Evolutionary conservation across 768 basidiomycete species (phyloP), one percentile per base, ranked within the genome.

Genomic region (Sporobolomyces pararoseus): DNA sequence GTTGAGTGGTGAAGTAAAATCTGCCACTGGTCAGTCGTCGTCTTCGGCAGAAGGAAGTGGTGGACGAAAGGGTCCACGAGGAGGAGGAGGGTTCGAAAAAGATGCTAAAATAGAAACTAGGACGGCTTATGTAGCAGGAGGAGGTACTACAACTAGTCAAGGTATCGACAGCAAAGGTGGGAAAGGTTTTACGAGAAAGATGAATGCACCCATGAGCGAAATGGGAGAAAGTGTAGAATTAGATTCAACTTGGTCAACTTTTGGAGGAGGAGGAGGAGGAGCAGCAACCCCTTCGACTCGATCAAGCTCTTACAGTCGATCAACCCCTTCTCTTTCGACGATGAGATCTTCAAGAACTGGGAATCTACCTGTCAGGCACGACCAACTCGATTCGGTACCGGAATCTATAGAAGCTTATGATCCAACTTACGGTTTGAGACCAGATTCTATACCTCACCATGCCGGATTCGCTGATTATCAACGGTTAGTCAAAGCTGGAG

Each of bases 401-500:
- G 85, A 85, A 39, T 70, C 68, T 52, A 82, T 92, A 37, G 93
- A 96, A 80, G 87, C 89, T 70, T 96, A 90, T 79, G 95, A 98
- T 76, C 95, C 93, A 1, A 97, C 95, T 0, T 97, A 99, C 77
- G 95, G 95, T 21, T 82, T 98, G 17, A 88, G 95, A 31, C 91
- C 92, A 0, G 94, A 97, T 77, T 89, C 90, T 2, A 82, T 95
- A 2, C 93, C 93, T 0, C 84, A 85, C 1, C 94, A 91, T 80
- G 88, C 88, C 68, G 84, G 87, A 5, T 96, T 94, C 79, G 83
- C 84, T 52, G 85, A 85, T 10, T 93, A 96, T 73, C 86, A 88
- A 27, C 85, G 84, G 46, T 81, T 94, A 13, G 94, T 80, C 77
- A 31, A 31, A 79, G 79, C 77, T 37, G 76, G 76, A 68, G 72